These are phyloP conservation scores for Kockovaella imperatae DNA, from an alignment of 768 basidiomycete species.

Conservation along the genomic window DNA sequence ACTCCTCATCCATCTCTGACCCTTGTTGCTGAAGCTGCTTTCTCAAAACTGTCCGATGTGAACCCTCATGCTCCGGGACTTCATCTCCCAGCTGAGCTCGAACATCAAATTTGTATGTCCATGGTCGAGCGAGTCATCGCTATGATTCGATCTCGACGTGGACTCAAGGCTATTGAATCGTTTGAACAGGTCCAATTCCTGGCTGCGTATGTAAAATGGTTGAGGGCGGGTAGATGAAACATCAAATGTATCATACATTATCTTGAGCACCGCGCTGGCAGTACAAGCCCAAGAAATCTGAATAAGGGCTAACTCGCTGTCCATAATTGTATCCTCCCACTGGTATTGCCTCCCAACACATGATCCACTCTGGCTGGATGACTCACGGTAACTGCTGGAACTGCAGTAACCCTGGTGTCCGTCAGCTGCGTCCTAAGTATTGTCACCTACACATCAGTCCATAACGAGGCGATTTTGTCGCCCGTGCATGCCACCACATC, in stretches of 20 bases:
- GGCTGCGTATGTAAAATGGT: conserved; percentile 35
- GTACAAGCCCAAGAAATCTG: too few relatives aligned
- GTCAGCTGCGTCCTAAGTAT: background rate
- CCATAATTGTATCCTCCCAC: conserved; percentile 44
- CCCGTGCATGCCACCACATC: conserved; percentile 43
- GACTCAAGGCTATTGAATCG: conserved; percentile 86
- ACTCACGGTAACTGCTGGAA: conserved; percentile 45
- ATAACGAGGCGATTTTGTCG: conserved; percentile 31
- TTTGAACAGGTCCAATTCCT: conserved; percentile 68
- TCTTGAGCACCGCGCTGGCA: too few relatives aligned
- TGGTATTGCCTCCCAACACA: conserved; percentile 45
- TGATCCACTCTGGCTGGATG: conserved; percentile 43
- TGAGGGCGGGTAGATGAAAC: conserved; percentile 14
- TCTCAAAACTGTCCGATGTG: background rate
- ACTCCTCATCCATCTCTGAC: conserved; percentile 53
- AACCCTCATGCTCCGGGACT: too few relatives aligned
- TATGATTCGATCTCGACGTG: conserved; percentile 66
- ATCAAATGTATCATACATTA: background rate
- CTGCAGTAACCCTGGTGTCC: conserved; percentile 40
- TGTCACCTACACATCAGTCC: conserved; percentile 34
- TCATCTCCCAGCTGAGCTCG: conserved; percentile 26
- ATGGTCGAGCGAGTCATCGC: conserved; percentile 66
- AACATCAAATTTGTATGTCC: conserved; percentile 49
- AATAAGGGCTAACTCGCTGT: too few relatives aligned
- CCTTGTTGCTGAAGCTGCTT: conserved; percentile 16